These are phyloP conservation scores for Medicago truncatula DNA, from an alignment of 306 rosid genomes.

Conservation along the genomic window MtrunA17r5.0-ANR NC_053047.1:42457501-42458000, in stretches of 20 bases:
- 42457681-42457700: neutral
- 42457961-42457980: too few species aligned
- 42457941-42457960: too few species aligned
- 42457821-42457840: neutral
- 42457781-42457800: neutral
- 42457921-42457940: too few species aligned
- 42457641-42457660: conserved; percentile 78
- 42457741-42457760: too few species aligned
- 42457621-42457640: conserved; percentile 82
- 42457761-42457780: neutral
- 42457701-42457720: neutral
- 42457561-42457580: conserved; percentile 98
- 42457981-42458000: too few species aligned
- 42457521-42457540: conserved; percentile 98
- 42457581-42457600: conserved; percentile 93
- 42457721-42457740: neutral
- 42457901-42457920: too few species aligned
- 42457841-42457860: neutral
- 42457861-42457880: too few species aligned
- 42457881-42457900: too few species aligned
- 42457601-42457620: conserved; percentile 63
- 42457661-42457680: neutral
- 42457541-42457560: conserved; percentile 75
- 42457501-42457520: conserved; percentile 90
- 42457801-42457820: neutral